A percentile compares a stretch with the other conserved stretches of the same genome.
phyloP scores from a whole-genome alignment of 208 protist species.

The Wallacemonas rigidus region DNA sequence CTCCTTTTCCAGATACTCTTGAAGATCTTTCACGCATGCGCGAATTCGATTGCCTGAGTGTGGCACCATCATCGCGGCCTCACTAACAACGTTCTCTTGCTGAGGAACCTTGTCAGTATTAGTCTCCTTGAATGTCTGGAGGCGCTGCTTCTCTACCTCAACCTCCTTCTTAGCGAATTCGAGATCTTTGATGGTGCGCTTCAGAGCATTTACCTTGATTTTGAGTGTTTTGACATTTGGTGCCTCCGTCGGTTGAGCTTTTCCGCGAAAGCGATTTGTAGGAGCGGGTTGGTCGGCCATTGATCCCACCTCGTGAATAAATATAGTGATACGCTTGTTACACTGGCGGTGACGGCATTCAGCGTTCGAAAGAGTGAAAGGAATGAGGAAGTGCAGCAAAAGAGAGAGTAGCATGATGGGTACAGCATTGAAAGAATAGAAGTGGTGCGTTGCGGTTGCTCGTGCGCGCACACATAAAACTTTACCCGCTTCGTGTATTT shows the following conservation, averaged over 20 bases:
- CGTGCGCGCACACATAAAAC: no score
- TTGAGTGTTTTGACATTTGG: slow-evolving; percentile 49
- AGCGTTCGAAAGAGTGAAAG: background rate
- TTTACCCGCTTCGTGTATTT: no score
- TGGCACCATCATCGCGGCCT: slow-evolving; percentile 83
- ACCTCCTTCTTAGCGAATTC: slow-evolving; percentile 73
- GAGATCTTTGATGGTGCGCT: slow-evolving; percentile 72
- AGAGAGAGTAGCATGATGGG: no score
- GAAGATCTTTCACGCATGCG: slow-evolving; percentile 52
- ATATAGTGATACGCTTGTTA: background rate
- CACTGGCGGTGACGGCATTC: background rate
- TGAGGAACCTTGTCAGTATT: slow-evolving; percentile 62
- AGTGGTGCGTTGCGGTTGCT: no score
- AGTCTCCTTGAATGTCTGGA: slow-evolving; percentile 44
- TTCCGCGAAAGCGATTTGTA: slow-evolving; percentile 45
- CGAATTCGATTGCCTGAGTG: slow-evolving; percentile 71
- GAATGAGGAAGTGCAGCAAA: background rate
- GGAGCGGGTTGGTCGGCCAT: slow-evolving; percentile 39
- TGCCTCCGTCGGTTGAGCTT: slow-evolving; percentile 44
- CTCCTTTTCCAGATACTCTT: slow-evolving; percentile 62
- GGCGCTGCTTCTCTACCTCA: slow-evolving; percentile 42
- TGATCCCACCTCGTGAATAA: slow-evolving; percentile 1
- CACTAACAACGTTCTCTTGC: slow-evolving; percentile 71
- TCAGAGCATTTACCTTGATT: slow-evolving; percentile 65
- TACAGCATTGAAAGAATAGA: no score